A percentile compares a stretch with the other conserved stretches of the same genome.
These are phyloP conservation scores for Oenanthe sinensis DNA, from an alignment of 129 eudicot genomes.

Conservation along the genomic window DNA sequence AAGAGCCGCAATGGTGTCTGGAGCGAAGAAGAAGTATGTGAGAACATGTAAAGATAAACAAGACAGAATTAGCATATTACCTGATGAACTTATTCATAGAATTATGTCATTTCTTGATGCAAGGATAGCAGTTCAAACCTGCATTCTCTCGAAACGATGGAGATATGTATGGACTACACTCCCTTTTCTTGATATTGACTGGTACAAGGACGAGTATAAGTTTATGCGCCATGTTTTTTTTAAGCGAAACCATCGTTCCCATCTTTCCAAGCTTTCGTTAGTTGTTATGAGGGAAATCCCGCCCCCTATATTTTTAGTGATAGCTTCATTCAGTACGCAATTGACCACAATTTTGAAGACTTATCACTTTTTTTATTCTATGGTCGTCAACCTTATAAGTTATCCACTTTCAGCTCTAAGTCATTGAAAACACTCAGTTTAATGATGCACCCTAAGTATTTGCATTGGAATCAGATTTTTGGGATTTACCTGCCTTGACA, in stretches of 20 bases:
- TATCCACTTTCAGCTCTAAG: not conserved
- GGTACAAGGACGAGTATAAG: too few relatives aligned
- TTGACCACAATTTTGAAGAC: not conserved
- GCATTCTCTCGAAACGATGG: not conserved
- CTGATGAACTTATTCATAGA: not conserved
- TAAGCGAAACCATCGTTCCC: too few relatives aligned
- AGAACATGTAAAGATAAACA: too few relatives aligned
- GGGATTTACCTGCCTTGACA: not conserved
- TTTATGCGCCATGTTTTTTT: too few relatives aligned
- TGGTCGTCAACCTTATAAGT: not conserved
- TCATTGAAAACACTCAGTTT: not conserved
- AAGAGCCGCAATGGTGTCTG: too few relatives aligned
- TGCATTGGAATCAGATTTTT: not conserved
- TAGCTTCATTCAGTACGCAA: not conserved
- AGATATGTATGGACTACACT: not conserved
- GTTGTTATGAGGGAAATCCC: too few relatives aligned
- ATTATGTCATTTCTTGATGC: not conserved
- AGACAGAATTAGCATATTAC: not conserved
- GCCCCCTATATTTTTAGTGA: not conserved
- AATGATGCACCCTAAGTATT: not conserved
- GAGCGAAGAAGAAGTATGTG: too few relatives aligned
- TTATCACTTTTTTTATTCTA: too few relatives aligned
- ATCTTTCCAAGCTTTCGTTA: too few relatives aligned
- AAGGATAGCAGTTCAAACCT: not conserved
- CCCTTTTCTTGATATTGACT: too few relatives aligned